Conservation (phyloP, 768 basidiomycete genomes). For the Leccinum disarticulatum region DNA sequence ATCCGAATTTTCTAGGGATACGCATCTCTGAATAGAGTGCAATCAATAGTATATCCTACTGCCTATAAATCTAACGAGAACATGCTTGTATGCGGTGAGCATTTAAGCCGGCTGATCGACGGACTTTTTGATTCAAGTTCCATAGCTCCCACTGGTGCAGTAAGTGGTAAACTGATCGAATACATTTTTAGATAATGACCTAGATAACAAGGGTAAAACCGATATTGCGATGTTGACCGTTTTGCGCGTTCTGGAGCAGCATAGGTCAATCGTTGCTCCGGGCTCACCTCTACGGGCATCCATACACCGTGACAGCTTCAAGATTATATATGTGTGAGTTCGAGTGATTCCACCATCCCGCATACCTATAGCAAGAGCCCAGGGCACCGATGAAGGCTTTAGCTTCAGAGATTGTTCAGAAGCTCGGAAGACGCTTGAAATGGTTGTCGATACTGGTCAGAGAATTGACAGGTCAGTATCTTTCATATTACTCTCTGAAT, state of each 20-base stretch:
- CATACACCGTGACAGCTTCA: conserved; percentile 76
- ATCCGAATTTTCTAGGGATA: conserved; percentile 61
- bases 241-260: conserved; percentile 81
- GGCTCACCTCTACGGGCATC: conserved; percentile 41
- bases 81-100: conserved; percentile 63
- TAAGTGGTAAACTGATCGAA: conserved; percentile 40
- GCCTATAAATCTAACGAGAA: conserved; percentile 97
- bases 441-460: conserved; percentile 88
- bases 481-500: background rate
- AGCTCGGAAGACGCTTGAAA: conserved; percentile 82
- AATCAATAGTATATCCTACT: conserved; percentile 91
- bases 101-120: background rate
- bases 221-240: conserved; percentile 96
- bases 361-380: background rate
- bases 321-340: conserved; percentile 92
- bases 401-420: conserved; percentile 92
- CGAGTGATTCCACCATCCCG: background rate
- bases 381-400: conserved; percentile 99
- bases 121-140: background rate
- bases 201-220: conserved; percentile 82
- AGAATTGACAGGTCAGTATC: conserved; percentile 77
- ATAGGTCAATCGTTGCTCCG: conserved; percentile 40
- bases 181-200: conserved; percentile 5
- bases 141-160: conserved; percentile 95
- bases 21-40: conserved; percentile 83